Evolutionary conservation across 768 basidiomycete genomes (phyloP).

Genomic region (Glaciozyma martinii): DNA sequence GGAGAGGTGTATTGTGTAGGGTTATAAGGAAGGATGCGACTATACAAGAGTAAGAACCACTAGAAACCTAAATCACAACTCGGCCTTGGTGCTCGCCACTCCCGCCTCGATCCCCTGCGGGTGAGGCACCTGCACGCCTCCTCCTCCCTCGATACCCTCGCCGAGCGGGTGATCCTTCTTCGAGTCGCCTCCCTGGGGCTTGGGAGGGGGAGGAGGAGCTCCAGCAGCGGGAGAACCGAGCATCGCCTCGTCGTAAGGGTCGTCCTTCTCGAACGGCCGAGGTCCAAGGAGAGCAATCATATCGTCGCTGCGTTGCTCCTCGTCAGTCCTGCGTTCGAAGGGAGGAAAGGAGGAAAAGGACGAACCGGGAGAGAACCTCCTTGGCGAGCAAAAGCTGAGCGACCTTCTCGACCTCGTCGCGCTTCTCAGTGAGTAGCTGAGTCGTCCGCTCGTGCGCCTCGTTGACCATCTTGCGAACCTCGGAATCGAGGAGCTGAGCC

Average conservation of each 20-base stretch:
- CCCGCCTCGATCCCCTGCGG: background rate
- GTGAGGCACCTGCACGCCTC: background rate
- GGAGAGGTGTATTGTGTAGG: background rate
- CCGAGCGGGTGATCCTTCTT: slow-evolving; percentile 28
- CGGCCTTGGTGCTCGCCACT: background rate
- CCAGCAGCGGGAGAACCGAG: background rate
- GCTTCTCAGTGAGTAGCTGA: slow-evolving; percentile 67
- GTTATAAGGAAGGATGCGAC: background rate
- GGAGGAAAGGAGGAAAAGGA: background rate
- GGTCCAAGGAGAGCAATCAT: slow-evolving; percentile 34
- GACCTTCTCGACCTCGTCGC: slow-evolving; percentile 84
- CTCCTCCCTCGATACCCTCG: slow-evolving; percentile 25
- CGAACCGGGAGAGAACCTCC: slow-evolving; percentile 74
- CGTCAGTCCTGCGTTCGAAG: slow-evolving; percentile 5
- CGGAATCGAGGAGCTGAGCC: slow-evolving; percentile 78
- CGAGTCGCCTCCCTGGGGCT: background rate
- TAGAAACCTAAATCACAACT: background rate
- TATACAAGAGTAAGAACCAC: background rate
- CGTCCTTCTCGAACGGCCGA: slow-evolving; percentile 33
- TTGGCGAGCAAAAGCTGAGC: slow-evolving; percentile 83
- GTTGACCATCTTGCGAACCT: slow-evolving; percentile 94
- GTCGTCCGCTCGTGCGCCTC: slow-evolving; percentile 76
- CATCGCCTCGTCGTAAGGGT: slow-evolving; percentile 7
- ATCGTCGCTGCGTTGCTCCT: slow-evolving; percentile 12
- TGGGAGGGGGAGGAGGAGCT: background rate